These are phyloP conservation scores for Lactarius sanguifluus DNA, from an alignment of 768 basidiomycete genomes.

Conservation along the genomic window DNA sequence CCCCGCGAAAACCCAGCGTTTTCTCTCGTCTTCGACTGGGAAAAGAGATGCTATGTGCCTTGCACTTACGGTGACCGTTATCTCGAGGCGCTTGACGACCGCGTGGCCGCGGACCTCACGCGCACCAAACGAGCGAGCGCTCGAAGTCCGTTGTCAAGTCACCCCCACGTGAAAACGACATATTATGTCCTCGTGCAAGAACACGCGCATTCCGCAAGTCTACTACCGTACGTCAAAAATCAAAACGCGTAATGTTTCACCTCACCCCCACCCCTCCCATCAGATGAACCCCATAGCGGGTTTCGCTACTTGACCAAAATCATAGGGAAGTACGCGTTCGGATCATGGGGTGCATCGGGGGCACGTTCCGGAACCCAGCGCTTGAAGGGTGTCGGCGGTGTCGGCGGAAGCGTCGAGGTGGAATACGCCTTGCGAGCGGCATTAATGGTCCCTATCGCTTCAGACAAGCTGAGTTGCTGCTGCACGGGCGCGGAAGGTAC, in stretches of 20 bases:
- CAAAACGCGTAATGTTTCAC: conserved; percentile 1
- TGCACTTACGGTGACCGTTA: not conserved
- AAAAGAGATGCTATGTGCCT: not conserved
- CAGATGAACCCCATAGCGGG: not conserved
- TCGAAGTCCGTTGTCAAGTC: not conserved
- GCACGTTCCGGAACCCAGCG: conserved; percentile 74
- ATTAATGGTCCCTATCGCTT: conserved; percentile 68
- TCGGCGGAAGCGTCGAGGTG: conserved; percentile 68
- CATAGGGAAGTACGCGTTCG: conserved; percentile 85
- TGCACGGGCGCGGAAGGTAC: conserved; percentile 48
- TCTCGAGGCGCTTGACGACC: not conserved
- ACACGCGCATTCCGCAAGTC: conserved; percentile 7
- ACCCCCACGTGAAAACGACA: not conserved
- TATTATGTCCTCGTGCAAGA: not conserved
- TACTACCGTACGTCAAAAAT: conserved; percentile 3
- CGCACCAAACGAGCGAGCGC: not conserved
- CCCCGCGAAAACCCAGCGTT: conserved; percentile 23
- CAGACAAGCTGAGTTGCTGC: conserved; percentile 59
- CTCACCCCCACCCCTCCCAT: not conserved
- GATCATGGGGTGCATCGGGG: conserved; percentile 80
- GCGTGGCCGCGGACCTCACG: conserved; percentile 24
- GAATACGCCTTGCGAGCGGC: conserved; percentile 57
- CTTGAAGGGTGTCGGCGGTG: conserved; percentile 62
- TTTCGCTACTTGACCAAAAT: conserved; percentile 43
- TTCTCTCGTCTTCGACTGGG: not conserved